A percentile compares a stretch with the other conserved stretches of the same genome.
Conservation (phyloP, 2,329 filamentous ascomycete species). For the Pseudocercospora ulei region DNA sequence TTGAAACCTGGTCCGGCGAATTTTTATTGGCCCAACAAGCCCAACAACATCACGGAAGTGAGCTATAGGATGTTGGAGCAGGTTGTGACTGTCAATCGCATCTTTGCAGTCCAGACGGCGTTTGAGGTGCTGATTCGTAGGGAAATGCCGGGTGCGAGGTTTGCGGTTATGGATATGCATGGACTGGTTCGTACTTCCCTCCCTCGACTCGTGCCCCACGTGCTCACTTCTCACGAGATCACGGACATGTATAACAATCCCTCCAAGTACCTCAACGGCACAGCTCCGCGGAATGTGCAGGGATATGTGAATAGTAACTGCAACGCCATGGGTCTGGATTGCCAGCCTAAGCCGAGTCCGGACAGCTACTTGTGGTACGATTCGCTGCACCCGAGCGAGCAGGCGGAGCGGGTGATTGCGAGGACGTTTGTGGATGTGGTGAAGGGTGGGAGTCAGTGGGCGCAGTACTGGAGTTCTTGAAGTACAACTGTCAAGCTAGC, state of each 20-base stretch:
- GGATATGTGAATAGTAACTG: conserved; percentile 50
- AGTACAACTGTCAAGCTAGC: too few relatives aligned
- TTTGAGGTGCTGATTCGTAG: conserved; percentile 39
- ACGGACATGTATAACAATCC: conserved; percentile 57
- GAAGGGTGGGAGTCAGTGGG: conserved; percentile 42
- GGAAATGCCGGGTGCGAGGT: conserved; percentile 46
- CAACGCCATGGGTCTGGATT: conserved; percentile 35
- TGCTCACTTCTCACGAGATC: conserved; percentile 36
- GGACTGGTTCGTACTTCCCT: conserved; percentile 40
- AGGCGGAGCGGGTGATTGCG: conserved; percentile 51
- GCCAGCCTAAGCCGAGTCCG: conserved; percentile 38
- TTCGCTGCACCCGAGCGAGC: conserved; percentile 60
- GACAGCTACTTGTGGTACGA: conserved; percentile 66
- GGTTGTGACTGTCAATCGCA: conserved; percentile 44
- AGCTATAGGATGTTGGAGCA: conserved; percentile 46
- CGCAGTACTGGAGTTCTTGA: conserved; percentile 36
- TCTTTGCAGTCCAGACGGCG: conserved; percentile 46
- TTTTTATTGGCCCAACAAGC: conserved; percentile 44
- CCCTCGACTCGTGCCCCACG: not conserved
- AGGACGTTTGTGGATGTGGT: conserved; percentile 49
- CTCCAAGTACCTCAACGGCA: conserved; percentile 51
- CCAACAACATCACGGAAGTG: conserved; percentile 43
- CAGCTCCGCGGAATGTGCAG: conserved; percentile 51
- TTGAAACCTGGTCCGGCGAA: conserved; percentile 38
- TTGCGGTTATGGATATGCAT: conserved; percentile 61